These are phyloP conservation scores for Coniosporium apollinis DNA, from an alignment of 495 filamentous ascomycete genomes.

Conservation along the genomic window DNA sequence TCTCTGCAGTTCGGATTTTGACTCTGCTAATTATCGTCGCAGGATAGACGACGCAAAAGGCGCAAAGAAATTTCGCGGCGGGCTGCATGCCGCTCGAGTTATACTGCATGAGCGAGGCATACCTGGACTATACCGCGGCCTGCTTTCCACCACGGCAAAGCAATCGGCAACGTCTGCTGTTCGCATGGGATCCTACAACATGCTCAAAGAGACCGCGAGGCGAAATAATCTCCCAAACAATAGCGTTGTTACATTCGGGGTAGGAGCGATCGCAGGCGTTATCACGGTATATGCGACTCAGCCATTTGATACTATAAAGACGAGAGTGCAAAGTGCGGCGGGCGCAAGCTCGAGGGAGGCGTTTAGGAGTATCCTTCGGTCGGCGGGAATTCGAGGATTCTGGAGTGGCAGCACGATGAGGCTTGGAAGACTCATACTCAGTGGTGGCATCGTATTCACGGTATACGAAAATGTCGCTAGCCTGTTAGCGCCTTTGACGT, in stretches of 20 bases:
- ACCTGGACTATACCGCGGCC: constrained; percentile 42
- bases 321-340: constrained; percentile 39
- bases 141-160: constrained; percentile 47
- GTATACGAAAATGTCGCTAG: constrained; percentile 40
- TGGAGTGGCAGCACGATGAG: constrained; percentile 56
- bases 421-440: constrained; percentile 42
- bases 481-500: too few relatives aligned
- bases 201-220: constrained; percentile 43
- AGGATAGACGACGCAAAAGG: constrained; percentile 48
- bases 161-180: constrained; percentile 47
- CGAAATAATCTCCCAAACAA: constrained; percentile 25
- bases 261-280: constrained; percentile 41
- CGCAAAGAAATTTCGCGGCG: constrained; percentile 31
- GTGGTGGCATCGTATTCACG: constrained; percentile 49
- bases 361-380: constrained; percentile 30
- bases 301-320: constrained; percentile 55
- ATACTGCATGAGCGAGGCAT: constrained; percentile 35
- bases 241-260: constrained; percentile 38
- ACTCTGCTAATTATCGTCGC: too few relatives aligned
- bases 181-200: constrained; percentile 50
- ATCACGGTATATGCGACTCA: constrained; percentile 46
- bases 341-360: constrained; percentile 37
- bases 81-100: constrained; percentile 31
- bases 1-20: too few relatives aligned
- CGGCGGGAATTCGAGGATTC: constrained; percentile 41